Evolutionary conservation across 2,329 filamentous ascomycete genomes (phyloP).

Genomic region (Fusarium sp.): DNA sequence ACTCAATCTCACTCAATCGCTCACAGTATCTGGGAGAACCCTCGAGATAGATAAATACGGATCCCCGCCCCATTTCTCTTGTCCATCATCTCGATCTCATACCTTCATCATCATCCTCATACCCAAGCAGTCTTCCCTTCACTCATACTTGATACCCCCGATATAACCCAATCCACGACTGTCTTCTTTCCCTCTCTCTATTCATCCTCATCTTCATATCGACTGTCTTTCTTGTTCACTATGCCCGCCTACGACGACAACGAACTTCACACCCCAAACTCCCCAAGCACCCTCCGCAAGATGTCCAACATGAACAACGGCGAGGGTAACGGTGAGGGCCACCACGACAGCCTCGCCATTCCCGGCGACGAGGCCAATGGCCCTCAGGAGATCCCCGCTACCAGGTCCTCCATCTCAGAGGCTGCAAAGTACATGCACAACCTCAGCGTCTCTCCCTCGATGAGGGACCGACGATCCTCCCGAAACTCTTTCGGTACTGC

Average conservation of each 20-base stretch:
- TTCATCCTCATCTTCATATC: neutral
- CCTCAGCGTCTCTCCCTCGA: slow-evolving; percentile 72
- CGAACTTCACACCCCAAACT: slow-evolving; percentile 52
- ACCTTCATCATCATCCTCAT: slow-evolving; percentile 4
- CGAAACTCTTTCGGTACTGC: slow-evolving; percentile 80
- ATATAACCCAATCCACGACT: slow-evolving; percentile 3
- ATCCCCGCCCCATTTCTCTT: slow-evolving; percentile 23
- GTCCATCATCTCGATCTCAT: slow-evolving; percentile 11
- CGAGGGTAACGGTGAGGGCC: slow-evolving; percentile 25
- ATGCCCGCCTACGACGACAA: slow-evolving; percentile 70
- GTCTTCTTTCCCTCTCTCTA: slow-evolving; percentile 14
- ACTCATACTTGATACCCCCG: slow-evolving; percentile 31
- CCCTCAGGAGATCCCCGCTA: slow-evolving; percentile 75
- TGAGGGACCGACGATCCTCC: slow-evolving; percentile 72
- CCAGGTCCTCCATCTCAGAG: slow-evolving; percentile 74
- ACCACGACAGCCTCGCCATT: slow-evolving; percentile 39
- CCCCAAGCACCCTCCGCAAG: slow-evolving; percentile 33
- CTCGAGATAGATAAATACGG: slow-evolving; percentile 33
- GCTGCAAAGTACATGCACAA: slow-evolving; percentile 77
- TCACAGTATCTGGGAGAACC: neutral
- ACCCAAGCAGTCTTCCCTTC: slow-evolving; percentile 21
- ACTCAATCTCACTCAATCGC: neutral
- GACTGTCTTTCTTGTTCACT: slow-evolving; percentile 40
- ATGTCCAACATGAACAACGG: slow-evolving; percentile 19
- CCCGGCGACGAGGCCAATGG: slow-evolving; percentile 56